These are phyloP conservation scores for Fistulina hepatica DNA, from an alignment of 1,284 basidiomycete species.

Conservation along the genomic window DNA sequence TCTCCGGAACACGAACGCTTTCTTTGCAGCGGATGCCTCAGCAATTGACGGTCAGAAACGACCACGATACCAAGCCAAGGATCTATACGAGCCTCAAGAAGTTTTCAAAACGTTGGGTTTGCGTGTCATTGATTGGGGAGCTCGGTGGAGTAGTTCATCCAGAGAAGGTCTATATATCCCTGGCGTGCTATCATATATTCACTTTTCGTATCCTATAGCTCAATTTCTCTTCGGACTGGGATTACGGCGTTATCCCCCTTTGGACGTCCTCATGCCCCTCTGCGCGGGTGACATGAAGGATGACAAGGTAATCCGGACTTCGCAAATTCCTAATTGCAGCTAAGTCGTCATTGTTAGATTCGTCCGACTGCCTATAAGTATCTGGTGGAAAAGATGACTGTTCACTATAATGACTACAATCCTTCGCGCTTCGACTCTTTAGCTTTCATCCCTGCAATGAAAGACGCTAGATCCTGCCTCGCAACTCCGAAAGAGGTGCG, in stretches of 20 bases:
- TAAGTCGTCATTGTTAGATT: conserved; percentile 20
- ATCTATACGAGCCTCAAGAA: conserved; percentile 80
- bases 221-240: conserved; percentile 79
- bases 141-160: conserved; percentile 65
- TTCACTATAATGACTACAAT: conserved; percentile 57
- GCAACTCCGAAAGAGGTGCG: conserved; percentile 61
- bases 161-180: conserved; percentile 60
- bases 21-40: conserved; percentile 49
- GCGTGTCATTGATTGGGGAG: conserved; percentile 84
- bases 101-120: conserved; percentile 65
- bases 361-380: conserved; percentile 62
- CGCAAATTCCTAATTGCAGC: conserved; percentile 1
- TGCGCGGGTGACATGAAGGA: conserved; percentile 54
- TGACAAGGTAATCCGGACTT: conserved; percentile 20
- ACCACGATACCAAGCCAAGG: conserved; percentile 48
- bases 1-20: conserved; percentile 73
- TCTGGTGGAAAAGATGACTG: conserved; percentile 59
- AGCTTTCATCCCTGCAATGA: conserved; percentile 74
- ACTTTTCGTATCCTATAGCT: conserved; percentile 34
- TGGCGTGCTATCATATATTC: neutral
- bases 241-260: conserved; percentile 60
- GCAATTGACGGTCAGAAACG: conserved; percentile 25
- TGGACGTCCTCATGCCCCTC: conserved; percentile 56
- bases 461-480: conserved; percentile 39
- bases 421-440: conserved; percentile 41